Evolutionary conservation across 345 rosid species (phyloP).

Genomic region (Euphorbia pulcherrima): DNA sequence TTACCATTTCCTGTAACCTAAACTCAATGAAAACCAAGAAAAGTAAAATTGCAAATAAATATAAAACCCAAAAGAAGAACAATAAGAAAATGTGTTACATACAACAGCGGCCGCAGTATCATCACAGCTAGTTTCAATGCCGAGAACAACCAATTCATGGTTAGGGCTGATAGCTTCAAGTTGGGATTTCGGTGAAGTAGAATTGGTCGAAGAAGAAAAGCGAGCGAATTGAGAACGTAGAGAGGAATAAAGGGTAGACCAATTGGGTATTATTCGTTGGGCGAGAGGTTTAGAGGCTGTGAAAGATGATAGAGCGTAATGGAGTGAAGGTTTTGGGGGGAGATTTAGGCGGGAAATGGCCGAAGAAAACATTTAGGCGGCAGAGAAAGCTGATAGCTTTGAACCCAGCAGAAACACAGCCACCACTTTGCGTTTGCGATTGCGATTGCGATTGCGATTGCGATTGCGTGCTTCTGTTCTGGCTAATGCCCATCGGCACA

Average conservation of each 20-base stretch:
- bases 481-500: not conserved
- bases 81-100: constrained; percentile 16
- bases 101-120: constrained; percentile 97
- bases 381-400: not conserved
- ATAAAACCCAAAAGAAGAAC: not conserved
- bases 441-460: too few relatives aligned
- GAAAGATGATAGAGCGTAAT: constrained; percentile 10
- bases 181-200: constrained; percentile 13
- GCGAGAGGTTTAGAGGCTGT: constrained; percentile 12
- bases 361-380: constrained; percentile 26
- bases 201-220: constrained; percentile 19
- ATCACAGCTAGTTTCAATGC: constrained; percentile 95
- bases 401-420: not conserved
- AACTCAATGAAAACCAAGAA: constrained; percentile 5
- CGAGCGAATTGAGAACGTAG: constrained; percentile 14
- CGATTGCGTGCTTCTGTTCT: too few relatives aligned
- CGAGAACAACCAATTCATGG: constrained; percentile 70
- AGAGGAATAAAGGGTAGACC: constrained; percentile 18
- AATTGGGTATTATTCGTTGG: constrained; percentile 9
- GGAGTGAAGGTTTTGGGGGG: constrained; percentile 25
- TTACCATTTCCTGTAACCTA: constrained; percentile 85
- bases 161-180: constrained; percentile 7
- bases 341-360: constrained; percentile 44
- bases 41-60: not conserved
- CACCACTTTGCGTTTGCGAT: too few relatives aligned